Percentiles rank a stretch among this genome's conserved stretches.
These are phyloP conservation scores for Hypholoma fasciculare DNA, from an alignment of 768 basidiomycete genomes.

Conservation along the genomic window DNA sequence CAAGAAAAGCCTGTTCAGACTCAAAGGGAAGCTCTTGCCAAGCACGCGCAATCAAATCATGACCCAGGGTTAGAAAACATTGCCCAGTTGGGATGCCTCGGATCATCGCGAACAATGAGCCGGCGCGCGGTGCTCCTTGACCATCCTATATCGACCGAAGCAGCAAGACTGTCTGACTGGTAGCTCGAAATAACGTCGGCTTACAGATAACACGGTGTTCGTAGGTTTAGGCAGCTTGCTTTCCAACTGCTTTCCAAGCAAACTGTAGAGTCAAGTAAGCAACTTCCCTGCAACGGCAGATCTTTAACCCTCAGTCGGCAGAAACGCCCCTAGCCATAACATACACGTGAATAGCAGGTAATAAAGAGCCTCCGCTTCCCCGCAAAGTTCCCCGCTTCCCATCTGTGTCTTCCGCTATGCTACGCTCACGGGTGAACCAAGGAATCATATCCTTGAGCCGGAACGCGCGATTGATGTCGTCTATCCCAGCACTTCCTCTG, in stretches of 20 bases:
- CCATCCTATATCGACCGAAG: no score
- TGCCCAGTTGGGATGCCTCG: not conserved
- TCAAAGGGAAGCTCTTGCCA: not conserved
- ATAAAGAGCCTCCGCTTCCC: not conserved
- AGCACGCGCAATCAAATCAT: not conserved
- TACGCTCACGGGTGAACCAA: conserved; percentile 27
- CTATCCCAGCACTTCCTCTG: conserved; percentile 46
- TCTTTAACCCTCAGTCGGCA: not conserved
- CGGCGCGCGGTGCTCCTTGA: not conserved
- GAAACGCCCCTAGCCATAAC: not conserved
- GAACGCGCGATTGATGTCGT: conserved; percentile 40
- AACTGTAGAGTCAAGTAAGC: no score
- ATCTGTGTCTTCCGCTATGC: conserved; percentile 19
- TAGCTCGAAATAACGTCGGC: no score
- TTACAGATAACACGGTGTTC: no score
- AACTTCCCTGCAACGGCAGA: not conserved
- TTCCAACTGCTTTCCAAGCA: no score
- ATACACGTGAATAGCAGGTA: not conserved
- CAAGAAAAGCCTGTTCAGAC: not conserved
- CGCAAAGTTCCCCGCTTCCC: not conserved
- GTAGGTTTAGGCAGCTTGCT: no score
- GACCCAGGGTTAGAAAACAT: not conserved
- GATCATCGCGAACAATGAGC: not conserved
- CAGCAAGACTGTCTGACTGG: no score
- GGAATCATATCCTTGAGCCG: conserved; percentile 24